A percentile compares a stretch with the other conserved stretches of the same genome.
phyloP scores from a whole-genome alignment of 2,329 filamentous ascomycete genomes.

The Pestalotiopsis sp. region DNA sequence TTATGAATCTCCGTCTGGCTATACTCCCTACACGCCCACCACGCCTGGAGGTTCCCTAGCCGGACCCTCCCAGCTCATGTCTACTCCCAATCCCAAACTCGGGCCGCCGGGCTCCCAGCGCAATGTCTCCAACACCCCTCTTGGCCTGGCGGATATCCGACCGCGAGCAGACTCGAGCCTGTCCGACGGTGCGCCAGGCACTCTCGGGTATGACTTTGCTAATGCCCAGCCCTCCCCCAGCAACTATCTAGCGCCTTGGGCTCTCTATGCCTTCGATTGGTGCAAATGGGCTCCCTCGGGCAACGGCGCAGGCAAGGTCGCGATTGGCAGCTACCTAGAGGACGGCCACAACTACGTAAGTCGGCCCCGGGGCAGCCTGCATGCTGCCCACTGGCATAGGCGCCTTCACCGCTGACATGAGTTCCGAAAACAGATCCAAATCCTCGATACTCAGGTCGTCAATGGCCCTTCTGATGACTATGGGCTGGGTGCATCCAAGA shows the following conservation, averaged over 20 bases:
- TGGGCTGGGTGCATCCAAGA: conserved; percentile 70
- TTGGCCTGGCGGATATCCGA: conserved; percentile 90
- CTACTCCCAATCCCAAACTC: conserved; percentile 59
- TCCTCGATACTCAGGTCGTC: conserved; percentile 82
- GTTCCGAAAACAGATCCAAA: conserved; percentile 77
- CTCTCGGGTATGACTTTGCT: conserved; percentile 66
- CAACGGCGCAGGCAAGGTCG: conserved; percentile 86
- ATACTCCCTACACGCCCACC: conserved; percentile 61
- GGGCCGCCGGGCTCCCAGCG: conserved; percentile 60
- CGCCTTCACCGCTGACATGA: not conserved
- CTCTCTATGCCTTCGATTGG: conserved; percentile 97
- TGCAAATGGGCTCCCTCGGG: conserved; percentile 92
- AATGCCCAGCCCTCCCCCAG: conserved; percentile 74
- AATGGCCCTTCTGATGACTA: conserved; percentile 72
- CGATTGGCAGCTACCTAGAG: conserved; percentile 93
- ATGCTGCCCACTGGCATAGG: not conserved
- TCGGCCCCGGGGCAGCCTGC: conserved; percentile 17
- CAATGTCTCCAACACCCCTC: conserved; percentile 77
- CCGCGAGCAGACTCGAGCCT: conserved; percentile 82
- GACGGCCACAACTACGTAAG: conserved; percentile 97
- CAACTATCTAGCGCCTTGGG: conserved; percentile 93
- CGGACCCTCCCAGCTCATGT: conserved; percentile 66
- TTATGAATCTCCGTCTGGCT: conserved; percentile 58
- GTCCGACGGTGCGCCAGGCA: conserved; percentile 69
- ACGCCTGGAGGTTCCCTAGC: conserved; percentile 62